phyloP scores from a whole-genome alignment of 768 basidiomycete genomes.

The Tephrocybe sp. region DNA sequence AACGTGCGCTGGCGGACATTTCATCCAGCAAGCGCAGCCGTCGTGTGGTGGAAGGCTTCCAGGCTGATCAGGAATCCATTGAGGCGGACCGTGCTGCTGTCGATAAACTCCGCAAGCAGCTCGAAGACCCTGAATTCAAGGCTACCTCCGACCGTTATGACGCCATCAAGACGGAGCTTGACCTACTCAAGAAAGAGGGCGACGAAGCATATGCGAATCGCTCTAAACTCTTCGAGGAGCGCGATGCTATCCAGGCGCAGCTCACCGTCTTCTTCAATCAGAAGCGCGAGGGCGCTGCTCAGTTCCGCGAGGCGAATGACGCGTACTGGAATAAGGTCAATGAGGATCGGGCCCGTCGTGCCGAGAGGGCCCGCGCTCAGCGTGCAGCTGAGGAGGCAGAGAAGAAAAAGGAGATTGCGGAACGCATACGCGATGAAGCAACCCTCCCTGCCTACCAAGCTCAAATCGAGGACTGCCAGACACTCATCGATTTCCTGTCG shows the following conservation, averaged over 20 bases:
- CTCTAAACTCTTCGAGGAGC: slow-evolving; percentile 82
- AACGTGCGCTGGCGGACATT: slow-evolving; percentile 91
- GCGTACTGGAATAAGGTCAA: slow-evolving; percentile 78
- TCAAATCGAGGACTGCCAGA: slow-evolving; percentile 96
- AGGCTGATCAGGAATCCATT: slow-evolving; percentile 75
- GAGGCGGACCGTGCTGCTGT: slow-evolving; percentile 69
- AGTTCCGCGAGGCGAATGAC: slow-evolving; percentile 82
- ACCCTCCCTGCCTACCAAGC: slow-evolving; percentile 84
- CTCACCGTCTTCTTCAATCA: slow-evolving; percentile 68
- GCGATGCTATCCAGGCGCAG: slow-evolving; percentile 67
- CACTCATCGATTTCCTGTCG: slow-evolving; percentile 81
- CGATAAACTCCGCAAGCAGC: slow-evolving; percentile 78
- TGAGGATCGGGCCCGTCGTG: slow-evolving; percentile 84
- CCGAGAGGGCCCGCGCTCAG: slow-evolving; percentile 72
- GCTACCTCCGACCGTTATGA: slow-evolving; percentile 81
- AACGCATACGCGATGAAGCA: slow-evolving; percentile 87
- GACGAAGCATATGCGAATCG: slow-evolving; percentile 83
- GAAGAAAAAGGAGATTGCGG: slow-evolving; percentile 76
- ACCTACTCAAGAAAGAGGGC: slow-evolving; percentile 79
- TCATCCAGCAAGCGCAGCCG: slow-evolving; percentile 67
- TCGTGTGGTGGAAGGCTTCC: slow-evolving; percentile 76
- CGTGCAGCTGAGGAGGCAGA: slow-evolving; percentile 73
- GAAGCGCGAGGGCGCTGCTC: slow-evolving; percentile 71
- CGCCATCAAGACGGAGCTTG: slow-evolving; percentile 78
- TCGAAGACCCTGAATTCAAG: slow-evolving; percentile 89